Percentiles rank a stretch among this genome's conserved stretches.
These are phyloP conservation scores for Tuber brumale DNA, from an alignment of 495 filamentous ascomycete species.

Conservation along the genomic window DNA sequence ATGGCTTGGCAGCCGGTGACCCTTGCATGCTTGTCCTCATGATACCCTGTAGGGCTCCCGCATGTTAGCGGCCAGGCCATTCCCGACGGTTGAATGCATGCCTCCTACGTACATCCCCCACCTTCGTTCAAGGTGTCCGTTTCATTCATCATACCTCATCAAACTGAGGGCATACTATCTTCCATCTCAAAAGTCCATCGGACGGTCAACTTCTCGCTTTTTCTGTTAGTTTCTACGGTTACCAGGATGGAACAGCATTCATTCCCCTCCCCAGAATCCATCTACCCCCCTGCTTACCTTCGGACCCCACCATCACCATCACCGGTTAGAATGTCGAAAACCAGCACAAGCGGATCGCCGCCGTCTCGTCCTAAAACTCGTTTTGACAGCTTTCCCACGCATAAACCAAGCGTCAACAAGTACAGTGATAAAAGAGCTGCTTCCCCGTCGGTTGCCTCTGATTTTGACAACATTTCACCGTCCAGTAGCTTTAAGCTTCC, in stretches of 20 bases:
- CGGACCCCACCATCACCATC: constrained; percentile 11
- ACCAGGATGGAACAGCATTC: not conserved
- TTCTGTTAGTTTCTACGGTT: not conserved
- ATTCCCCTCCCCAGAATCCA: constrained; percentile 21
- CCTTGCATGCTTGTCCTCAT: not conserved
- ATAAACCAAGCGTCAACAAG: constrained; percentile 6
- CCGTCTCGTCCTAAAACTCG: constrained; percentile 21
- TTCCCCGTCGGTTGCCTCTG: not conserved
- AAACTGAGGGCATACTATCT: not conserved
- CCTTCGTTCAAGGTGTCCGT: not conserved
- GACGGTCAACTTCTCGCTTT: not conserved
- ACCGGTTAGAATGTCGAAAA: not conserved
- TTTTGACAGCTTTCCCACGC: constrained; percentile 5
- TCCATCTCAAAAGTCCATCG: not conserved
- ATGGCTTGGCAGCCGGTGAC: not conserved
- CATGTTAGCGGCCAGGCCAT: not conserved
- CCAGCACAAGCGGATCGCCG: not conserved
- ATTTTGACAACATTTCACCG: constrained; percentile 8
- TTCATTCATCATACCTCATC: not conserved
- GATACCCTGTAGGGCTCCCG: not conserved
- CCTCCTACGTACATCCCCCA: not conserved
- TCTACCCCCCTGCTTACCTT: constrained; percentile 27
- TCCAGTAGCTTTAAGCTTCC: constrained; percentile 25
- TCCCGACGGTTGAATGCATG: not conserved
- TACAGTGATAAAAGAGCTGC: constrained; percentile 2